Evolutionary conservation across 306 rosid species (phyloP), one percentile per base, ranked within the genome.

Genomic region (Trifolium subterraneum): DNA sequence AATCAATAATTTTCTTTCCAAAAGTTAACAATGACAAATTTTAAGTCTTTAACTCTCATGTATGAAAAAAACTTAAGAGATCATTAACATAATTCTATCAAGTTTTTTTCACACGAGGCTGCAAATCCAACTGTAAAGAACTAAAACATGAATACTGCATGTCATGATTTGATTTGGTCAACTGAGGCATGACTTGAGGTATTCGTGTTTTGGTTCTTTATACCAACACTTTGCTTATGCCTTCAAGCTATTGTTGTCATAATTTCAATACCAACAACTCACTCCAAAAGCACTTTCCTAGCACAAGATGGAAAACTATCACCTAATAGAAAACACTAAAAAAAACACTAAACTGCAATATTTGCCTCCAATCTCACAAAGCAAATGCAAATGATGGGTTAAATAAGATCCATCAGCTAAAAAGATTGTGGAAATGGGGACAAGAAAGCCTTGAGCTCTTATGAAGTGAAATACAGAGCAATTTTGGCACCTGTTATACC

Each of bases 321-420:
- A 22, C 71, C 78, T 13, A 85, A 85, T 86, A 7, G 67, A 76
- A 9, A 70, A 44, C 66, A 82, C 87, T 10, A 22, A 22, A 22
- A 22, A 22, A 22, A 22, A 22, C 93, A 10, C 96, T 90, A 10
- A 64, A 75, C 45, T 70, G 71, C 71, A 41, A 42, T 19, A 31
- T 90, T 3, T 90, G 88, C 29, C 2, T 73, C 4, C 74, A 84
- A 7, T 70, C 58, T 25, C 80, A 87, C 5, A 64, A 42, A 45
- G 39, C 80, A 36, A 77, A 69, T 47, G 87, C 80, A 38, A 76
- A 54, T 3, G 78, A 66, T 2, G 77, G 58, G 13, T 62, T 70
- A 1, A 36, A 20, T 8, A 68, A 2, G 52, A 84, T 73, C 50
- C 76, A 80, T 0, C 25, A 55, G 64, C 8, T 84, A 3, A 74